phyloP scores from a whole-genome alignment of 73 alveolate genomes.

The Paramecium sonneborni region DNA sequence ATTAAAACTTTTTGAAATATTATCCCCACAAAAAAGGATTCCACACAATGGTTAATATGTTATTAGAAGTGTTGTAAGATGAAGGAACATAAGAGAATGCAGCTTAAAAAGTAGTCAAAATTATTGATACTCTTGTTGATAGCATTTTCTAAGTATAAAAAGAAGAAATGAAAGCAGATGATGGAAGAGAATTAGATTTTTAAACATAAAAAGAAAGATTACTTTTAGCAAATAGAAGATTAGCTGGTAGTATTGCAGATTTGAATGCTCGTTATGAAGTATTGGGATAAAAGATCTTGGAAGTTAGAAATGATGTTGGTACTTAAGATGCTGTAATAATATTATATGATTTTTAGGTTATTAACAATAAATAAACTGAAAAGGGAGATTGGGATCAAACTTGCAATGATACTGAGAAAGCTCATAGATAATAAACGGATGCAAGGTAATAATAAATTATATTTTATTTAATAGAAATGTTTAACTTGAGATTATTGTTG shows the following conservation, averaged over 20 bases:
- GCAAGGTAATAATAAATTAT: neutral
- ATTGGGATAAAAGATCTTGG: neutral
- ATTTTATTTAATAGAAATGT: neutral
- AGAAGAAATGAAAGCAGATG: constrained; percentile 53
- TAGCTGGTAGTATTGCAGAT: constrained; percentile 39
- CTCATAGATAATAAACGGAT: neutral
- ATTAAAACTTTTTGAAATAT: constrained; percentile 9
- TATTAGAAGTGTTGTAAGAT: constrained; percentile 11
- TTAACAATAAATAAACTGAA: neutral
- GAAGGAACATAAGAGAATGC: constrained; percentile 13
- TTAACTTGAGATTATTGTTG: neutral
- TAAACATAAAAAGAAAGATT: constrained; percentile 23
- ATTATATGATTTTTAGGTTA: neutral
- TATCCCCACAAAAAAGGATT: constrained; percentile 45
- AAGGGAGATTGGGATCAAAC: constrained; percentile 45
- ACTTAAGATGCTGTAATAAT: constrained; percentile 9
- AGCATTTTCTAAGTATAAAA: constrained; percentile 47
- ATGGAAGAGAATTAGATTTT: constrained; percentile 45
- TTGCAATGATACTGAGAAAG: constrained; percentile 17
- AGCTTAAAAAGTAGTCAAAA: neutral
- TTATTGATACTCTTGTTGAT: constrained; percentile 48
- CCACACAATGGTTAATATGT: constrained; percentile 22
- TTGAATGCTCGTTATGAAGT: neutral
- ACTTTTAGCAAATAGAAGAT: constrained; percentile 45
- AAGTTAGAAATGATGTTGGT: neutral